Evolutionary conservation across 768 basidiomycete genomes (phyloP).

Genomic region (Suillus fuscotomentosus): DNA sequence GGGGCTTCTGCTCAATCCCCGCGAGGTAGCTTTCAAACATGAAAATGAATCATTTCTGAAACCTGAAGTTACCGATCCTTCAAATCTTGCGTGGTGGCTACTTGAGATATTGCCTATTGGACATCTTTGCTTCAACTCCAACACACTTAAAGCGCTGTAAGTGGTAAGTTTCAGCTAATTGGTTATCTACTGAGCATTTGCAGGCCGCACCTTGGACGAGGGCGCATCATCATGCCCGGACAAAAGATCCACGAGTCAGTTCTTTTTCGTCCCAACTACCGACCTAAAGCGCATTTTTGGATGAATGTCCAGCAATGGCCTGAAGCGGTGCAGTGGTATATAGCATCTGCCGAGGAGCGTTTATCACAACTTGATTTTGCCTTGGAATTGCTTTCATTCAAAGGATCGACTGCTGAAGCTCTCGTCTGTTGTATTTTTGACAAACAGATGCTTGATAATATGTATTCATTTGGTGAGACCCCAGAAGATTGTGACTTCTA

Average conservation of each 20-base stretch:
- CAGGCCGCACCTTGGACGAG: neutral
- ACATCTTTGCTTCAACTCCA: neutral
- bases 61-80: neutral
- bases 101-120: neutral
- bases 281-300: constrained; percentile 2
- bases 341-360: neutral
- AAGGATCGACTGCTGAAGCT: neutral
- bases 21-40: neutral
- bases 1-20: constrained; percentile 15
- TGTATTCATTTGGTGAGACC: neutral
- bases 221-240: constrained; percentile 2
- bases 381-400: neutral
- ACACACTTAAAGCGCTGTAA: neutral
- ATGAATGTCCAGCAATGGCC: constrained; percentile 1
- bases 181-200: neutral
- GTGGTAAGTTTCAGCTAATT: neutral
- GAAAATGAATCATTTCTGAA: neutral
- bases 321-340: neutral
- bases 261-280: constrained; percentile 2
- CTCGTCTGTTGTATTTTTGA: neutral
- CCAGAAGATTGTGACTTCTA: neutral
- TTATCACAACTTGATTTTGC: neutral
- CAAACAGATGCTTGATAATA: neutral
- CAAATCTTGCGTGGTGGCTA: neutral
- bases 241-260: constrained; percentile 8